Conservation (phyloP, 75 land plant genomes). For the Pinus albicaulis region DNA sequence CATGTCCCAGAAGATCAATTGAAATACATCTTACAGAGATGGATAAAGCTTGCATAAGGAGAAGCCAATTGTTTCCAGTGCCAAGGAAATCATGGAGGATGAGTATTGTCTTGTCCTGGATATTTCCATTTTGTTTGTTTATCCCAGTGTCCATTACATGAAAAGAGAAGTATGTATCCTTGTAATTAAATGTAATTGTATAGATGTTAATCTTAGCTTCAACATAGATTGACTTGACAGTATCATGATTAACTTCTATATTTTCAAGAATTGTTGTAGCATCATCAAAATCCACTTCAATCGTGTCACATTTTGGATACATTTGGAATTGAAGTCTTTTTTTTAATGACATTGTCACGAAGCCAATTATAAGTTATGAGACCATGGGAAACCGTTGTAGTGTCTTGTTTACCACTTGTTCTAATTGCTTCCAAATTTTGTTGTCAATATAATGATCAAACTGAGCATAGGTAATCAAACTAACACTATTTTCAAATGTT, state of each 20-base stretch:
- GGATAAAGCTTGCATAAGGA: slow-evolving; percentile 80
- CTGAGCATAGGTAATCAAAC: slow-evolving; percentile 75
- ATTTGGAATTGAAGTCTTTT: slow-evolving; percentile 34
- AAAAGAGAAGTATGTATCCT: slow-evolving; percentile 18
- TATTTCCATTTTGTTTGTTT: slow-evolving; percentile 13
- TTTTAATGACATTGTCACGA: slow-evolving; percentile 49
- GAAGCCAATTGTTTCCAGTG: slow-evolving; percentile 76
- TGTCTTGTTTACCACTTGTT: slow-evolving; percentile 17
- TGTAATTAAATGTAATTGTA: slow-evolving; percentile 14
- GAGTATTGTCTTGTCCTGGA: slow-evolving; percentile 44
- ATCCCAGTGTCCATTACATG: slow-evolving; percentile 48
- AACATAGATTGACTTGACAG: slow-evolving; percentile 17
- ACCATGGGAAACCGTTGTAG: slow-evolving; percentile 66
- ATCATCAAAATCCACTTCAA: slow-evolving; percentile 56
- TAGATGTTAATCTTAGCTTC: slow-evolving; percentile 19
- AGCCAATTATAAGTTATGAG: slow-evolving; percentile 95
- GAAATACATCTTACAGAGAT: slow-evolving; percentile 68
- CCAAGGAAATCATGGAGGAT: slow-evolving; percentile 97
- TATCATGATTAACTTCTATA: slow-evolving; percentile 31
- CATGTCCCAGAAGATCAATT: slow-evolving; percentile 96
- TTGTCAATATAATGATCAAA: slow-evolving; percentile 68
- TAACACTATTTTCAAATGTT: slow-evolving; percentile 84
- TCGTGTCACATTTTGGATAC: slow-evolving; percentile 21
- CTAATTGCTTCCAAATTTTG: slow-evolving; percentile 21
- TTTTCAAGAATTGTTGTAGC: slow-evolving; percentile 33